These are phyloP conservation scores for Hygrophorus pudorinus DNA, from an alignment of 768 basidiomycete species.

Conservation along the genomic window DNA sequence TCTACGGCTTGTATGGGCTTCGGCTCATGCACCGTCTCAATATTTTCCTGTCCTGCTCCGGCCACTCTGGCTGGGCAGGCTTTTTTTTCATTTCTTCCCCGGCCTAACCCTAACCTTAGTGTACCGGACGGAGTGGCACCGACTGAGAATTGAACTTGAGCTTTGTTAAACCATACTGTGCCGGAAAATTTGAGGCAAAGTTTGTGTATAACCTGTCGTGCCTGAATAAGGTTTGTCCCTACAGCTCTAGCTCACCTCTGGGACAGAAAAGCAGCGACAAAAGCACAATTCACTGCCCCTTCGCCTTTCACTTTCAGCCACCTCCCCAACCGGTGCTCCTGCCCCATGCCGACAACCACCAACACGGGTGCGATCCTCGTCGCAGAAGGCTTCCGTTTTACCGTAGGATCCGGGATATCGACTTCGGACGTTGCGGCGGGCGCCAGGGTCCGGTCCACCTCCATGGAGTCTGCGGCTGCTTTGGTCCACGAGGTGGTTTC, in stretches of 20 bases:
- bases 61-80: constrained; percentile 45
- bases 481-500: constrained; percentile 24
- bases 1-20: constrained; percentile 53
- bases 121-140: no score
- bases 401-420: no score
- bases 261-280: constrained; percentile 51
- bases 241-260: constrained; percentile 21
- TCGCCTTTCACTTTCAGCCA: constrained; percentile 71
- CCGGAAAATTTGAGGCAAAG: no score
- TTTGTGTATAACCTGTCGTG: no score
- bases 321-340: constrained; percentile 84
- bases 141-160: no score
- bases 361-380: constrained; percentile 29
- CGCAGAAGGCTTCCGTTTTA: not conserved
- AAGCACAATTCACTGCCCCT: constrained; percentile 62
- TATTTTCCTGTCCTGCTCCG: constrained; percentile 68
- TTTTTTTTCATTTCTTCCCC: no score
- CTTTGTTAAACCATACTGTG: no score
- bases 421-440: no score
- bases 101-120: no score
- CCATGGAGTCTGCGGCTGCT: not conserved
- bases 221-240: no score
- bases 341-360: constrained; percentile 72
- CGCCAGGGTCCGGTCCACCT: not conserved
- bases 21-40: constrained; percentile 71